These are phyloP conservation scores for Sporothrix brasiliensis DNA, from an alignment of 2,329 filamentous ascomycete genomes.

Conservation along the genomic window DNA sequence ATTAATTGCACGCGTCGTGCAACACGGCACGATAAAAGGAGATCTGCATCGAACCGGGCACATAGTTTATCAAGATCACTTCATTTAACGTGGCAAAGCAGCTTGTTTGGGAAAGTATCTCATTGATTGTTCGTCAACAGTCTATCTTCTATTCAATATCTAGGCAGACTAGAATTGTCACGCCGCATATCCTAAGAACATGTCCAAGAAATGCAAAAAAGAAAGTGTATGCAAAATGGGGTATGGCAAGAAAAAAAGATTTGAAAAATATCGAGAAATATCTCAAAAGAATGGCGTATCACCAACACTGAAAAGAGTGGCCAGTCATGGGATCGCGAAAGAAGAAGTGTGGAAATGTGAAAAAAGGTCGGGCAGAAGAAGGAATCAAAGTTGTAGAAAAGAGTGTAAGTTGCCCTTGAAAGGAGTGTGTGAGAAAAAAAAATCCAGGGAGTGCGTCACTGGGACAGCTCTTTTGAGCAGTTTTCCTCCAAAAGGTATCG, in stretches of 20 bases:
- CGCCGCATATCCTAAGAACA: conserved; percentile 5
- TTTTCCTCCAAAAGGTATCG: background rate
- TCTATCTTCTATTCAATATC: conserved; percentile 21
- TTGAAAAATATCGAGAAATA: background rate
- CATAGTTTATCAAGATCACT: background rate
- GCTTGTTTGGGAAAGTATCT: background rate
- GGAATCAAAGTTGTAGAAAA: conserved; percentile 2
- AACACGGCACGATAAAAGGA: conserved; percentile 13
- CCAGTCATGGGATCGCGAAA: conserved; percentile 4
- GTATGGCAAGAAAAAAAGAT: background rate
- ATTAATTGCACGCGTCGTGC: background rate
- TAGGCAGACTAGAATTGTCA: conserved; percentile 6
- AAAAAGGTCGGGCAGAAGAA: conserved; percentile 25
- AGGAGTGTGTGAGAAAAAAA: background rate
- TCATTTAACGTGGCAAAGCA: too few relatives aligned
- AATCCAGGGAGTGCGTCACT: conserved; percentile 6
- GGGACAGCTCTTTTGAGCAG: background rate
- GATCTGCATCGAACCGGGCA: conserved; percentile 1
- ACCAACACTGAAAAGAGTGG: conserved; percentile 14
- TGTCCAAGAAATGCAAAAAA: conserved; percentile 10
- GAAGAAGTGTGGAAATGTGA: conserved; percentile 7
- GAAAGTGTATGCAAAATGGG: conserved; percentile 14
- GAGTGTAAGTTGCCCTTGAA: conserved; percentile 26
- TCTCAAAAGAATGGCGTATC: background rate
- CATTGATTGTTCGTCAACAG: conserved; percentile 19